Percentiles rank a stretch among this genome's conserved stretches.
Conservation (phyloP, 176 grass and related monocot species). For the Rhynchospora breviuscula region DNA sequence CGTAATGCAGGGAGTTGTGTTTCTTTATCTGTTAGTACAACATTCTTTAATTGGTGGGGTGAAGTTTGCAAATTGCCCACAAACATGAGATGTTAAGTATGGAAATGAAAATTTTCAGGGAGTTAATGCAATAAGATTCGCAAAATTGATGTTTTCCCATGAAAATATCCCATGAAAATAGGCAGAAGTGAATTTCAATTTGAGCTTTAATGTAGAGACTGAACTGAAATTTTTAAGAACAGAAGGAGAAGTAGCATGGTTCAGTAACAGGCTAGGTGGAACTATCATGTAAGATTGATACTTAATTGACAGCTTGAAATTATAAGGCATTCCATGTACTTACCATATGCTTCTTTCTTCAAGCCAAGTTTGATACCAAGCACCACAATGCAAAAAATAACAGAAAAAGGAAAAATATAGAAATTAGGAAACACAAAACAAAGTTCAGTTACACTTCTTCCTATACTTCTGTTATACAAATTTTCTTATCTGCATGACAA, state of each 20-base stretch:
- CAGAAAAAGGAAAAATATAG: not conserved
- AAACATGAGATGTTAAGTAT: not conserved
- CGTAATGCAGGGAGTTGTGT: not conserved
- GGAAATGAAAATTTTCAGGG: not conserved
- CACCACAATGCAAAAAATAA: conserved; percentile 21
- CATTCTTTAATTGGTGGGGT: not conserved
- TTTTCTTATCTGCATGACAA: not conserved
- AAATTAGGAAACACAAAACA: conserved; percentile 11
- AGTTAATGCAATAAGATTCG: not conserved
- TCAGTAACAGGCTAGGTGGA: not conserved
- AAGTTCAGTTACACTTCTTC: not conserved
- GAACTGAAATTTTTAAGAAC: not conserved
- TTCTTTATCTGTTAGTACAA: not conserved
- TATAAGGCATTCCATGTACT: conserved; percentile 1
- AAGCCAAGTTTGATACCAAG: conserved; percentile 29
- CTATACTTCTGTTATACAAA: not conserved
- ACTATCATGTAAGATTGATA: not conserved
- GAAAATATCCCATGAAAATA: too few species aligned
- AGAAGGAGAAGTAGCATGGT: not conserved
- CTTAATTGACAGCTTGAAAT: not conserved
- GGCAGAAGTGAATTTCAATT: not conserved
- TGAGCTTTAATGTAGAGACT: not conserved
- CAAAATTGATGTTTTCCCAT: not conserved
- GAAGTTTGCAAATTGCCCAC: not conserved
- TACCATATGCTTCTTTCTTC: conserved; percentile 60